A percentile compares a stretch with the other conserved stretches of the same genome.
These are phyloP conservation scores for Brassica nigra DNA, from an alignment of 345 rosid genomes.

Conservation along the genomic window DNA sequence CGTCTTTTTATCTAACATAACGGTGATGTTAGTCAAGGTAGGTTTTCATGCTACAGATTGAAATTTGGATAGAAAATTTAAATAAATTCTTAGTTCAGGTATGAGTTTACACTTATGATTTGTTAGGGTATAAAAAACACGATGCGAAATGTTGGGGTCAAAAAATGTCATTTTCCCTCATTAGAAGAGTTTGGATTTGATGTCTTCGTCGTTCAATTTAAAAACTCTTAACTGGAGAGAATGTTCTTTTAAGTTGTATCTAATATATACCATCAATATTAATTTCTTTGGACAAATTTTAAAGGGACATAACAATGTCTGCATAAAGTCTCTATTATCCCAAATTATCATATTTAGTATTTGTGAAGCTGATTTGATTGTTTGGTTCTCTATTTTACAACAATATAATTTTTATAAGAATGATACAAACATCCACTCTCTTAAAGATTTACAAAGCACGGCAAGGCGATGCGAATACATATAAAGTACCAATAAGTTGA, in stretches of 20 bases:
- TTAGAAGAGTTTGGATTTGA: neutral
- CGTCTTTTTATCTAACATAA: too few species aligned
- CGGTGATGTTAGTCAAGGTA: too few species aligned
- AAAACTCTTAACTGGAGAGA: neutral
- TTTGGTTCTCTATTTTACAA: neutral
- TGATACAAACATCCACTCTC: neutral
- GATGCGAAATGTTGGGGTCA: too few species aligned
- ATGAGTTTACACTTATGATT: too few species aligned
- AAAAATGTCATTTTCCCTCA: neutral
- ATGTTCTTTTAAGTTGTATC: neutral
- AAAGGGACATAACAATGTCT: neutral
- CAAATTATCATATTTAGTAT: neutral
- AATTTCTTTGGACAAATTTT: neutral
- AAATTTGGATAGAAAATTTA: too few species aligned
- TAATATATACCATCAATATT: neutral
- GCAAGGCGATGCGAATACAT: neutral
- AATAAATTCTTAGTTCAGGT: too few species aligned
- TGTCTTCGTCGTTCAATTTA: neutral
- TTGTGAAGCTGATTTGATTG: neutral
- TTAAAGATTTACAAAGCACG: neutral
- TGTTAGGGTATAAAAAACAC: too few species aligned
- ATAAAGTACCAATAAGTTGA: neutral
- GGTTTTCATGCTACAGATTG: too few species aligned
- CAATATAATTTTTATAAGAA: neutral
- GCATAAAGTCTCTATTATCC: neutral